These are phyloP conservation scores for Neurospora sp. DNA, from an alignment of 495 filamentous ascomycete species.

Conservation along the genomic window DNA sequence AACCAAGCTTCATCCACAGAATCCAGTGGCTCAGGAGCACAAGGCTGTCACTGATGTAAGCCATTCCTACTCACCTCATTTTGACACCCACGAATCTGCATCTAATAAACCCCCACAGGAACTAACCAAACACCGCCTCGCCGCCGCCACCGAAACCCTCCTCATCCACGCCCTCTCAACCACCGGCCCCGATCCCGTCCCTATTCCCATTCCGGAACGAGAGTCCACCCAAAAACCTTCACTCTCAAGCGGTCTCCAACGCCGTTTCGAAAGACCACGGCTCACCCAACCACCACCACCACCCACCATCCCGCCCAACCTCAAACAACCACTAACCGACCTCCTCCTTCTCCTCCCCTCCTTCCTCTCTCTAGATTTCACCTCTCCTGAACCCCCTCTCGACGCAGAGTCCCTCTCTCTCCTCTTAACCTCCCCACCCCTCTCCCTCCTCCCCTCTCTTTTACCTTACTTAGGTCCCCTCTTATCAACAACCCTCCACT, in stretches of 20 bases:
- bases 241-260: not conserved
- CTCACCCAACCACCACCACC: not conserved
- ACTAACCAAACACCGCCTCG: slow-evolving; percentile 29
- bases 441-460: not conserved
- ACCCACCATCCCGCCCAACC: not conserved
- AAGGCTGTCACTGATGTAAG: slow-evolving; percentile 42
- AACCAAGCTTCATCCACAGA: slow-evolving; percentile 32
- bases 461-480: not conserved
- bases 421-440: not conserved
- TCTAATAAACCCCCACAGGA: slow-evolving; percentile 19
- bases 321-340: not conserved
- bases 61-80: too few species aligned
- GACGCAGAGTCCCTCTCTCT: not conserved
- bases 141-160: slow-evolving; percentile 29
- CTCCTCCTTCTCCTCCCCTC: not conserved
- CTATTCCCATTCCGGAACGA: not conserved
- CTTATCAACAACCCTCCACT: not conserved
- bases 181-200: not conserved
- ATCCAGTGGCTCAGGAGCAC: slow-evolving; percentile 42
- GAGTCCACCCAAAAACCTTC: not conserved
- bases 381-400: not conserved
- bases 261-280: not conserved
- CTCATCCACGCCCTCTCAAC: slow-evolving; percentile 28
- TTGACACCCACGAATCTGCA: too few species aligned
- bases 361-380: not conserved